These are phyloP conservation scores for Xylaria sp. DNA, from an alignment of 2,329 filamentous ascomycete species.

Conservation along the genomic window DNA sequence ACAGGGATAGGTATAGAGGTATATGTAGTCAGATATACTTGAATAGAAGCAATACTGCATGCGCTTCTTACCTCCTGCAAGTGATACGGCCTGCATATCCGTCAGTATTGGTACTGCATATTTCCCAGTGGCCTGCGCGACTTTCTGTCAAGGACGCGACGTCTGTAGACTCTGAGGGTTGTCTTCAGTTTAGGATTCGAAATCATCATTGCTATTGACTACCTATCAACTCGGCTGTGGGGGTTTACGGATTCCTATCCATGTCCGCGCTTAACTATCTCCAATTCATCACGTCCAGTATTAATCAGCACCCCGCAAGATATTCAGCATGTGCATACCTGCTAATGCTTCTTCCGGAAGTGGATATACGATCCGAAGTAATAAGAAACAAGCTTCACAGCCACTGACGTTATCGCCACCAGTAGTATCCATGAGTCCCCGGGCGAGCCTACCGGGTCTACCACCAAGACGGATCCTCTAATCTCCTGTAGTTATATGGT, in stretches of 20 bases:
- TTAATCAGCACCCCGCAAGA: background rate
- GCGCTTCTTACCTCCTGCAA: too few species aligned
- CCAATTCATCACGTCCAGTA: background rate
- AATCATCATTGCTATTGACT: background rate
- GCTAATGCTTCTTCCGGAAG: background rate
- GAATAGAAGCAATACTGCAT: too few species aligned
- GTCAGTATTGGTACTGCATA: too few species aligned
- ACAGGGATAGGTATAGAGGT: too few species aligned
- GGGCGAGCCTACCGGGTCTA: background rate
- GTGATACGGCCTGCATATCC: too few species aligned
- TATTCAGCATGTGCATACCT: background rate
- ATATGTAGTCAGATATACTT: too few species aligned
- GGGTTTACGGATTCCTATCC: background rate
- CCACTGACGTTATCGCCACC: conserved; percentile 8
- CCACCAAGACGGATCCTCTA: background rate
- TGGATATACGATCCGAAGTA: background rate
- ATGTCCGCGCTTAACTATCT: background rate
- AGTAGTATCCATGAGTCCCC: background rate
- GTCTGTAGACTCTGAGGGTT: too few species aligned
- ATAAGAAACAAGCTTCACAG: background rate
- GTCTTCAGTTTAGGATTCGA: background rate
- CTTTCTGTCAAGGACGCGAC: too few species aligned
- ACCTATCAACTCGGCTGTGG: background rate
- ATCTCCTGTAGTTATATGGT: background rate
- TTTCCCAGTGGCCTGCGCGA: too few species aligned